Conservation (phyloP, 179 eudicot genomes). For the Patellifolia procumbens region DNA sequence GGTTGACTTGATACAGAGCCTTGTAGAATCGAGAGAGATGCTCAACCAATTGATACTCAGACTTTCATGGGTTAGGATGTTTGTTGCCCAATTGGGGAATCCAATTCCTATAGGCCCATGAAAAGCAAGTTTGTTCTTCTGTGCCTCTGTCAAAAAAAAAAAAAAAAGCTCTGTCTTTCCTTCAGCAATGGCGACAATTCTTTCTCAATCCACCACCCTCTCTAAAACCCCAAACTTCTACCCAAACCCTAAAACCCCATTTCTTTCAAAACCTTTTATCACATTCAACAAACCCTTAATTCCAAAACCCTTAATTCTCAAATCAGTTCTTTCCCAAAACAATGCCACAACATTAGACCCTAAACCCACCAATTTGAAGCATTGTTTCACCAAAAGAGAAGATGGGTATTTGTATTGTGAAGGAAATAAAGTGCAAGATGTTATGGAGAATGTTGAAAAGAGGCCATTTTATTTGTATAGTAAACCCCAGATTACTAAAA, state of each 20-base stretch:
- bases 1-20: too few relatives aligned
- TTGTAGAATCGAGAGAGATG: too few relatives aligned
- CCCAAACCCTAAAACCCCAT: slow-evolving; percentile 28
- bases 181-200: slow-evolving; percentile 65
- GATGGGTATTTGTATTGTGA: slow-evolving; percentile 83
- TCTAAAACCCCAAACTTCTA: slow-evolving; percentile 38
- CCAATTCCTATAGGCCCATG: not conserved
- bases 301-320: slow-evolving; percentile 25
- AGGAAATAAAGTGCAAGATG: slow-evolving; percentile 65
- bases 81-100: not conserved
- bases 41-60: too few relatives aligned
- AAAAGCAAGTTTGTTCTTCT: not conserved
- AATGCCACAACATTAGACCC: slow-evolving; percentile 27
- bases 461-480: slow-evolving; percentile 86
- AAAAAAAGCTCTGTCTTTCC: too few relatives aligned
- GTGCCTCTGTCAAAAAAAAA: slow-evolving; percentile 1
- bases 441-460: slow-evolving; percentile 71
- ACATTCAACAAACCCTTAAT: slow-evolving; percentile 38
- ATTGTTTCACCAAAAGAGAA: slow-evolving; percentile 59
- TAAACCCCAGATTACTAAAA: slow-evolving; percentile 76
- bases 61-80: not conserved
- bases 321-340: slow-evolving; percentile 49
- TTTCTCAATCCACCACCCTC: slow-evolving; percentile 44
- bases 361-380: slow-evolving; percentile 41
- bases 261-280: slow-evolving; percentile 24